A percentile compares a stretch with the other conserved stretches of the same genome.
Conservation (phyloP, 352 stramenopile genomes). For the Pythium utonaiense region DNA sequence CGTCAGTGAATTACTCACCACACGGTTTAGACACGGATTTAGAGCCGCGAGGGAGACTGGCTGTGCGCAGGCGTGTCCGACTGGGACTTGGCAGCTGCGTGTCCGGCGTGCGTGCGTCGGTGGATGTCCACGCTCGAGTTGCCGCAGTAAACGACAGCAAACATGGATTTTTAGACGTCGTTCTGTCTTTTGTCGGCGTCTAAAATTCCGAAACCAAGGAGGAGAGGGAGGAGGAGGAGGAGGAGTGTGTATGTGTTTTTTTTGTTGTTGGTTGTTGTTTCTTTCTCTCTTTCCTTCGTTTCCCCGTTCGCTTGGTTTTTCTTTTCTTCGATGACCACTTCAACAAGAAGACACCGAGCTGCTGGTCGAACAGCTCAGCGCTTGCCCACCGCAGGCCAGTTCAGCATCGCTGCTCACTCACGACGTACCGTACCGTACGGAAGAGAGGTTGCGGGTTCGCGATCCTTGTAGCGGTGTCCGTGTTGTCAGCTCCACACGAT, state of each 20-base stretch:
- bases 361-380: background rate
- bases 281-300: background rate
- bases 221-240: too few species aligned
- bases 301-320: background rate
- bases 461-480: background rate
- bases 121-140: background rate
- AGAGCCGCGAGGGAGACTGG: background rate
- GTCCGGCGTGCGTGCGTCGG: background rate
- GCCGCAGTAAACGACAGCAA: background rate
- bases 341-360: background rate
- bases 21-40: background rate
- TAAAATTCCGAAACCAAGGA: background rate
- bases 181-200: slow-evolving; percentile 1
- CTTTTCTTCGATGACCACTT: background rate
- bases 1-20: slow-evolving; percentile 28
- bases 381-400: too few species aligned
- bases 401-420: background rate
- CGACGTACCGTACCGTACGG: background rate
- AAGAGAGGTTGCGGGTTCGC: background rate
- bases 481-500: slow-evolving; percentile 1
- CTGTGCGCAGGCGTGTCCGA: background rate
- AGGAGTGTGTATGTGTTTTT: too few species aligned
- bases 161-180: background rate
- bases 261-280: background rate
- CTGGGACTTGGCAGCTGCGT: slow-evolving; percentile 1